Percentiles rank a stretch among this genome's conserved stretches.
phyloP scores from a whole-genome alignment of 257 asterid species.

The Scutellaria barbata region DNA sequence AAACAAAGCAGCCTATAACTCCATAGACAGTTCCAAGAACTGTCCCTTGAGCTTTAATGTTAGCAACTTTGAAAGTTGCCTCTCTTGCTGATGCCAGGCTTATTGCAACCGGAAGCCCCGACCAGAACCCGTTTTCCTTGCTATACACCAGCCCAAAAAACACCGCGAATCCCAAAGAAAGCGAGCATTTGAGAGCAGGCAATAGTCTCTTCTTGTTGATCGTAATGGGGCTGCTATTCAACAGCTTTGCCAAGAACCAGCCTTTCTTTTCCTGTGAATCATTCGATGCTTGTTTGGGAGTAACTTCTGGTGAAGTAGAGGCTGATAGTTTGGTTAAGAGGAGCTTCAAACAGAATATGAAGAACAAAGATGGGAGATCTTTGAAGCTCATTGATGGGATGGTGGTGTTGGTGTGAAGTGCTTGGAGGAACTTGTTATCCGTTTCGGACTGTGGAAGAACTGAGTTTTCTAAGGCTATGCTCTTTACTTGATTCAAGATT shows the following conservation, averaged over 20 bases:
- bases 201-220: slow-evolving; percentile 51
- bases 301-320: background rate
- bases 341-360: slow-evolving; percentile 70
- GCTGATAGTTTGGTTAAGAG: slow-evolving; percentile 44
- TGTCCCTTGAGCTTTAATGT: slow-evolving; percentile 83
- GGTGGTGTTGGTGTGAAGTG: slow-evolving; percentile 45
- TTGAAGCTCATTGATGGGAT: slow-evolving; percentile 35
- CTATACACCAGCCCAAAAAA: slow-evolving; percentile 66
- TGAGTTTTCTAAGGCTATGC: slow-evolving; percentile 44
- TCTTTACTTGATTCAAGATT: slow-evolving; percentile 51
- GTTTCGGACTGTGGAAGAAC: slow-evolving; percentile 53
- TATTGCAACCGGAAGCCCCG: slow-evolving; percentile 82
- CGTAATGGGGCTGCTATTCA: slow-evolving; percentile 29
- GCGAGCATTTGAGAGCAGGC: slow-evolving; percentile 71
- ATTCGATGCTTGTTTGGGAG: slow-evolving; percentile 20
- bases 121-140: slow-evolving; percentile 74
- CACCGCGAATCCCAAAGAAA: slow-evolving; percentile 71
- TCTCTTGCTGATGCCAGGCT: slow-evolving; percentile 71
- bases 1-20: slow-evolving; percentile 74
- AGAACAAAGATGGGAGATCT: slow-evolving; percentile 64
- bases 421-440: slow-evolving; percentile 46
- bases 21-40: slow-evolving; percentile 86
- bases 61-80: slow-evolving; percentile 74
- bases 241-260: slow-evolving; percentile 6
- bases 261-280: slow-evolving; percentile 30